Conservation (phyloP, 108 stramenopile species). For the Cyclostephanos invisitatus region DNA sequence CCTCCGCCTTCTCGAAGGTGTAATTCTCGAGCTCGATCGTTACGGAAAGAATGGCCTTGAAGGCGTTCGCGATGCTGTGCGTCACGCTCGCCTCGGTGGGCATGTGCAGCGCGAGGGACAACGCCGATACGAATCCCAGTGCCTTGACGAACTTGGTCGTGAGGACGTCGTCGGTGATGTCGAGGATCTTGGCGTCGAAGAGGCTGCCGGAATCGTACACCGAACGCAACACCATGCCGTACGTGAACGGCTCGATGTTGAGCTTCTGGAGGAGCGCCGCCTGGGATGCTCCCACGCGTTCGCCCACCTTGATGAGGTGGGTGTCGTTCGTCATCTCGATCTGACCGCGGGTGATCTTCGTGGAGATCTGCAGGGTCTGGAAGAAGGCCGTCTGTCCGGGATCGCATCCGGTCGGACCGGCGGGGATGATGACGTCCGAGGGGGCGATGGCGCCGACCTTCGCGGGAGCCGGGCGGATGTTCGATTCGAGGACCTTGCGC, state of each 20-base stretch:
- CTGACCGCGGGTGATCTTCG: constrained; percentile 96
- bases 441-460: constrained; percentile 95
- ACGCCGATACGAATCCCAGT: constrained; percentile 76
- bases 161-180: constrained; percentile 94
- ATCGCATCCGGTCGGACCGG: constrained; percentile 99
- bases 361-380: constrained; percentile 98
- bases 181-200: constrained; percentile 96
- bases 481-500: constrained; percentile 80
- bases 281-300: constrained; percentile 92
- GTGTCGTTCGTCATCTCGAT: constrained; percentile 99
- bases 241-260: constrained; percentile 96
- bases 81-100: constrained; percentile 96
- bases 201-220: constrained; percentile 97
- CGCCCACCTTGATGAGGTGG: constrained; percentile 88
- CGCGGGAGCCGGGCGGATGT: constrained; percentile 97
- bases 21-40: constrained; percentile 89
- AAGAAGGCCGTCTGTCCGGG: constrained; percentile 99
- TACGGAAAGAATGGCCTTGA: constrained; percentile 92
- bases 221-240: constrained; percentile 87
- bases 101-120: constrained; percentile 89
- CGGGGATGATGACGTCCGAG: constrained; percentile 91
- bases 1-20: constrained; percentile 91
- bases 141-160: constrained; percentile 89
- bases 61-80: constrained; percentile 97
- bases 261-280: constrained; percentile 96